Evolutionary conservation across 2,329 filamentous ascomycete genomes (phyloP).

Genomic region (Monilinia aucupariae): DNA sequence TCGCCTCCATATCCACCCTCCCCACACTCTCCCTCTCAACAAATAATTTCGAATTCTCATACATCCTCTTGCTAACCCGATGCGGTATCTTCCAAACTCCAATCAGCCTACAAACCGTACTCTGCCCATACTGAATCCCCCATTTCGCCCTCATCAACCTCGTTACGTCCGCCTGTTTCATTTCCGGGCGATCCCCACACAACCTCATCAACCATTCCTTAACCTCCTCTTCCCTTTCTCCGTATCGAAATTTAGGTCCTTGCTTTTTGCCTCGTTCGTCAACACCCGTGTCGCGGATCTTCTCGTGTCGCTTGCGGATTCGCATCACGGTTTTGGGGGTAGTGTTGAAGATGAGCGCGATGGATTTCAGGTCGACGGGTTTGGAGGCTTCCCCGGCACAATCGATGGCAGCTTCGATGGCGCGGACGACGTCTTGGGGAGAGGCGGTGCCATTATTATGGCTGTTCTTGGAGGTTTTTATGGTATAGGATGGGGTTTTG

Average conservation of each 20-base stretch:
- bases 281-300: constrained; percentile 18
- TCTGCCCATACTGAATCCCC: neutral
- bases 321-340: constrained; percentile 19
- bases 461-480: neutral
- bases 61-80: neutral
- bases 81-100: neutral
- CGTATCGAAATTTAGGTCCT: constrained; percentile 19
- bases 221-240: constrained; percentile 15
- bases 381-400: neutral
- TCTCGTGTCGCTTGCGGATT: constrained; percentile 19
- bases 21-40: neutral
- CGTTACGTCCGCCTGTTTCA: constrained; percentile 17
- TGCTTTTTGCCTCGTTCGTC: constrained; percentile 20
- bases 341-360: constrained; percentile 21
- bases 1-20: neutral
- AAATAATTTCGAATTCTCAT: neutral
- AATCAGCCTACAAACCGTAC: neutral
- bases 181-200: constrained; percentile 15
- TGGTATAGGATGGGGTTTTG: fast-evolving
- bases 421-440: constrained; percentile 11
- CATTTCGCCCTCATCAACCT: neutral
- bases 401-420: constrained; percentile 20
- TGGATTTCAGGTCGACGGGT: neutral
- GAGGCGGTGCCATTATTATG: neutral
- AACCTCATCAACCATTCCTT: constrained; percentile 14